Conservation (phyloP, 306 rosid genomes). For the Hippophae gyantsensis region DNA sequence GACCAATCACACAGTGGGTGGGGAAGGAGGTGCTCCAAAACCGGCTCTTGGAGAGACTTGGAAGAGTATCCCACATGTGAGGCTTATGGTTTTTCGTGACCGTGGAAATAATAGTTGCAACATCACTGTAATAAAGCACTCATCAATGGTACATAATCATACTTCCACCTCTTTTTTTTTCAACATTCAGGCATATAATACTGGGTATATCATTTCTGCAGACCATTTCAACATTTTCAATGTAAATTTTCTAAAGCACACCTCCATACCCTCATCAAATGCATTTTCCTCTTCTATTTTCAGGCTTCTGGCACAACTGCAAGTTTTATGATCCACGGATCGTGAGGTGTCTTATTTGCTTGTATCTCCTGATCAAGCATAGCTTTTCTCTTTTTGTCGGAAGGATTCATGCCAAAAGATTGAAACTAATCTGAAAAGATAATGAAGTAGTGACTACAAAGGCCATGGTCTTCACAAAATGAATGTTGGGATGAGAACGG, state of each 20-base stretch:
- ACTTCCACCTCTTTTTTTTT: constrained; percentile 13
- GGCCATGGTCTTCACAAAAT: no score
- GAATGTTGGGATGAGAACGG: no score
- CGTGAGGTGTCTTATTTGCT: constrained; percentile 1
- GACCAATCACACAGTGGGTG: constrained; percentile 85
- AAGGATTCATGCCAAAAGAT: no score
- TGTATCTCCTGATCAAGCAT: not conserved
- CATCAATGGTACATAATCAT: constrained; percentile 47
- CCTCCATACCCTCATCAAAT: not conserved
- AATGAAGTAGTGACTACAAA: no score
- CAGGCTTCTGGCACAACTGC: constrained; percentile 59
- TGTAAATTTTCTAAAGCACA: not conserved
- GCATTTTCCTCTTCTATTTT: not conserved
- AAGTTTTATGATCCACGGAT: constrained; percentile 19
- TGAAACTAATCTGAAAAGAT: no score
- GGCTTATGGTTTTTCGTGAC: constrained; percentile 57
- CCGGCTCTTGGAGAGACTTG: constrained; percentile 96
- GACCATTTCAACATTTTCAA: not conserved
- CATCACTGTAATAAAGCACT: constrained; percentile 53
- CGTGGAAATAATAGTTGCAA: constrained; percentile 33
- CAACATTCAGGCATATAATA: not conserved
- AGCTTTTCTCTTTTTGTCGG: no score
- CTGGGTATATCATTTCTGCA: no score
- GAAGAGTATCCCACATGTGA: constrained; percentile 76
- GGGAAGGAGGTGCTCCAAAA: constrained; percentile 66